Base-by-base conservation (phyloP, 1,139 yeast species). In the Pichia sp. region DNA sequence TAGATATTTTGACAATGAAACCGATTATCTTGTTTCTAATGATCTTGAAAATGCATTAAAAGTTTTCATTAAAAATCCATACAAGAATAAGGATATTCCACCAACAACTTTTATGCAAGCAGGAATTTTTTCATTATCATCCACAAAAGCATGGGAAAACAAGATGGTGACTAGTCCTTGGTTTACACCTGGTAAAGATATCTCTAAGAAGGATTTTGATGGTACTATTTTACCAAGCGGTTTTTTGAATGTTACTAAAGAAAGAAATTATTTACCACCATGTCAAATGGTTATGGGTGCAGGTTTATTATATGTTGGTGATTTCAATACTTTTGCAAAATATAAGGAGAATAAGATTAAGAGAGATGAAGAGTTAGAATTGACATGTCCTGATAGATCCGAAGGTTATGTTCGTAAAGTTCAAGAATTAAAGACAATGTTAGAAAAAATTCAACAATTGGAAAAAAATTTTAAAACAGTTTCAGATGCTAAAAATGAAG, bases 41-140 rank as follows among this genome's bases (percentile, higher is more conserved):
- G 96, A 88, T 52, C 66, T 78, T 34, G 86, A 79, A 42, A 87
- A 83, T 3, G 75, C 94, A 0, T 65, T 83, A 29, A 77, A 82
- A 43, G 95, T 86, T 1, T 77, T 91, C 58, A 72, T 91, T 39
- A 83, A 85, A 58, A 88, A 88, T 56, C 94, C 86, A 1, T 72
- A 66, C 49, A 68, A 68, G 40, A 75, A 74, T 20, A 72, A 73
- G 40, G 73, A 71, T 9, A 63, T 84, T 3, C 94, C 96, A 0
- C 96, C 96, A 1, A 73, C 87, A 8, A 83, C 98, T 0, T 67
- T 89, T 45, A 71, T 80, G 62, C 98, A 91, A 60, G 96, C 98
- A 0, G 96, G 96, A 11, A 74, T 85, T 10, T 80, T 81, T 54
- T 74, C 94, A 11, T 73, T 88, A 50, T 72, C 93, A n/a, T 74